phyloP scores from a whole-genome alignment of 1,284 basidiomycete genomes.

The Marasmius tenuissimus region DNA sequence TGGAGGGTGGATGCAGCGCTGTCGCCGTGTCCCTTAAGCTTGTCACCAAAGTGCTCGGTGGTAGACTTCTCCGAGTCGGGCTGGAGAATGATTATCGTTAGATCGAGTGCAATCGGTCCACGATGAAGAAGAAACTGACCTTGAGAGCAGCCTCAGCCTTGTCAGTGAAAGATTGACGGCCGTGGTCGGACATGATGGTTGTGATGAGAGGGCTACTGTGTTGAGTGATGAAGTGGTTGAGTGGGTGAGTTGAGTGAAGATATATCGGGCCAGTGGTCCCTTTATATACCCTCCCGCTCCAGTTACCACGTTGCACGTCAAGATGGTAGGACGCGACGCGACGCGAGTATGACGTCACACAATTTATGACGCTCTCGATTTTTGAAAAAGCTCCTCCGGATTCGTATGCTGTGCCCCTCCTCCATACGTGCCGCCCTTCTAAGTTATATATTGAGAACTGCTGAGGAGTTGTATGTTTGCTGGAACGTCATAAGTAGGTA shows the following conservation, averaged over 20 bases:
- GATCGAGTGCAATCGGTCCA: too few species aligned
- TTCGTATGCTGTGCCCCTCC: too few species aligned
- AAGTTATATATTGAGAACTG: too few species aligned
- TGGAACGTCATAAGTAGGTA: too few species aligned
- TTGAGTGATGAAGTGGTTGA: background rate
- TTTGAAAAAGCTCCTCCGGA: too few species aligned
- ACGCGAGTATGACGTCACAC: too few species aligned
- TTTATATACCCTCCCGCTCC: background rate
- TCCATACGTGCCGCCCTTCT: too few species aligned
- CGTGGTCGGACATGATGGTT: constrained; percentile 42
- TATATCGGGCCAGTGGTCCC: background rate
- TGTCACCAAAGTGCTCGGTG: constrained; percentile 4
- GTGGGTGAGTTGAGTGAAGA: background rate
- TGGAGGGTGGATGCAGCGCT: constrained; percentile 11
- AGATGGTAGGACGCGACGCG: too few species aligned
- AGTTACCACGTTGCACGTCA: too few species aligned
- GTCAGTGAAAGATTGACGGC: constrained; percentile 54
- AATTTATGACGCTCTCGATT: too few species aligned
- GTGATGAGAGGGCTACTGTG: background rate
- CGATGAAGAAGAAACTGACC: constrained; percentile 25
- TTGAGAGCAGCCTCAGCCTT: constrained; percentile 47
- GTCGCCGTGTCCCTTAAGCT: constrained; percentile 1
- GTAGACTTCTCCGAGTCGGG: constrained; percentile 1
- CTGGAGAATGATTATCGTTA: too few species aligned
- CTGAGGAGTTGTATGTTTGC: too few species aligned